Percentiles rank a stretch among this genome's conserved stretches.
Evolutionary conservation across 2,329 filamentous ascomycete species (phyloP).

Genomic region (Thelonectria discophora): DNA sequence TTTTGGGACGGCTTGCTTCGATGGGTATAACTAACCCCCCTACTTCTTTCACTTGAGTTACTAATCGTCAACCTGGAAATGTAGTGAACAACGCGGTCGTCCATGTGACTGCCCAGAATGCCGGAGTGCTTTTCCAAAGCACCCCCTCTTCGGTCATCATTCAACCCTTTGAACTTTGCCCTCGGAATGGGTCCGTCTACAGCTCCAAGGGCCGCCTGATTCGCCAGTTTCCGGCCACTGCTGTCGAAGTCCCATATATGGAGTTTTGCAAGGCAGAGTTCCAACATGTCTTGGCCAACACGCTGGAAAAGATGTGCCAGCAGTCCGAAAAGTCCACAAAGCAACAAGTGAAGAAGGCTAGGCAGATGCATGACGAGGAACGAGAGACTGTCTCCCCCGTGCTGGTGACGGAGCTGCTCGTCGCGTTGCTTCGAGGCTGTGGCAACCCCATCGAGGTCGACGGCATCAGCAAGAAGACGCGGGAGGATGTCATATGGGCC

Average conservation of each 20-base stretch:
- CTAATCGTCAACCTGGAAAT: neutral
- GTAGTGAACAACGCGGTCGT: neutral
- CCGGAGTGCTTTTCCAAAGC: neutral
- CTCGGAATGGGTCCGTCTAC: too few relatives aligned
- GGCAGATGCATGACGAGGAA: conserved; percentile 48
- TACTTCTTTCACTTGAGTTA: neutral
- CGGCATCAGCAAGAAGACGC: conserved; percentile 58
- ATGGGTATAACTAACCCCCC: neutral
- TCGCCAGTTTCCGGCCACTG: too few relatives aligned
- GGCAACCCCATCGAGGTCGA: conserved; percentile 41
- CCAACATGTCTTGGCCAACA: neutral
- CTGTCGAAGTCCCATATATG: neutral
- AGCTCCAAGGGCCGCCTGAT: too few relatives aligned
- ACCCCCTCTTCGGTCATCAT: neutral
- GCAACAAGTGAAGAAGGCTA: conserved; percentile 47
- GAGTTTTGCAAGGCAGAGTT: neutral
- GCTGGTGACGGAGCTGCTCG: conserved; percentile 60
- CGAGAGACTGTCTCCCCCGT: conserved; percentile 60
- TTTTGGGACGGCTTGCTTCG: neutral
- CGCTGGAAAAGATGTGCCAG: neutral
- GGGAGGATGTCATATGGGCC: conserved; percentile 61
- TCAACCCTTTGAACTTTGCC: neutral
- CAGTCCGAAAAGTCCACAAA: neutral
- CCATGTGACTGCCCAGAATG: neutral
- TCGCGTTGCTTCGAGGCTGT: conserved; percentile 49